Percentiles rank a stretch among this genome's conserved stretches.
These are phyloP conservation scores for Musa troglodytarum DNA, from an alignment of 176 grass and related monocot species.

Conservation along the genomic window DNA sequence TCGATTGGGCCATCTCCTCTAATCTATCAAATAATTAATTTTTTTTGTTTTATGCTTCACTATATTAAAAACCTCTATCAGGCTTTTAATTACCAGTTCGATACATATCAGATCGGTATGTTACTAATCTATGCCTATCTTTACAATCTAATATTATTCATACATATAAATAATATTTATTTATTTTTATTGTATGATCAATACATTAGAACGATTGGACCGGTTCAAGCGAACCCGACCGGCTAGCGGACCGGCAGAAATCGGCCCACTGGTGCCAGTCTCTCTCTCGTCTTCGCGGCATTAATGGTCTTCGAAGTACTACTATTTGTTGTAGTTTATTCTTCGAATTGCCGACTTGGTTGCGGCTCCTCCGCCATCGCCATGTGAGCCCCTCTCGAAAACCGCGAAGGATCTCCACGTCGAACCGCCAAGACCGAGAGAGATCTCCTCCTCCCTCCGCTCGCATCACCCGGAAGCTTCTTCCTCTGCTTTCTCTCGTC, in stretches of 20 bases:
- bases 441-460: neutral
- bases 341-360: neutral
- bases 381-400: slow-evolving; percentile 12
- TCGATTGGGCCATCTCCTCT: too few relatives aligned
- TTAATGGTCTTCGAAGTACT: neutral
- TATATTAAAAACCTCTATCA: too few relatives aligned
- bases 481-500: neutral
- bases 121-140: too few relatives aligned
- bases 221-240: neutral
- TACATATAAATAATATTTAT: too few relatives aligned
- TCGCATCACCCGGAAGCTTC: neutral
- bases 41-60: too few relatives aligned
- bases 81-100: too few relatives aligned
- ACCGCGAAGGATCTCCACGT: slow-evolving; percentile 5
- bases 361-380: slow-evolving; percentile 1
- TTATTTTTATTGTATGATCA: neutral
- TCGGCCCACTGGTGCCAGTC: neutral
- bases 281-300: neutral
- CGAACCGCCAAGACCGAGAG: neutral
- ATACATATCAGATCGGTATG: too few relatives aligned
- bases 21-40: too few relatives aligned
- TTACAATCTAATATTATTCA: too few relatives aligned
- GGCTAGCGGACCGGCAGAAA: neutral
- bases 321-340: neutral
- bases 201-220: neutral